phyloP scores from a whole-genome alignment of 768 basidiomycete genomes.

The Lentinula raphanica region DNA sequence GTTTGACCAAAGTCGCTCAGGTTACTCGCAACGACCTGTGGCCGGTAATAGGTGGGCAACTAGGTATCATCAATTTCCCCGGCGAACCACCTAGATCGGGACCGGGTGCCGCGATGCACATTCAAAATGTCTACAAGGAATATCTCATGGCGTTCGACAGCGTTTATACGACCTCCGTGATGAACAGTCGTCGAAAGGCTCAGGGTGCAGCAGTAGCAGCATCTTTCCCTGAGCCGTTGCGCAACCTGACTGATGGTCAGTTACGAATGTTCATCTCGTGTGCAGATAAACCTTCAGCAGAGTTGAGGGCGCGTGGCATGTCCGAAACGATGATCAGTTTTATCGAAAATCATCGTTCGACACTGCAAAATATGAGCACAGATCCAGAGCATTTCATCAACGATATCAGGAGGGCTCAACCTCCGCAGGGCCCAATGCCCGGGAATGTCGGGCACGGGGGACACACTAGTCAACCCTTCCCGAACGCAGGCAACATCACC shows the following conservation, averaged over 20 bases:
- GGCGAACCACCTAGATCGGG: slow-evolving; percentile 61
- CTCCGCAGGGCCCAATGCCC: background rate
- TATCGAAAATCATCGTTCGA: slow-evolving; percentile 52
- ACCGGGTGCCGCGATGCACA: slow-evolving; percentile 54
- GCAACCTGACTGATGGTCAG: slow-evolving; percentile 22
- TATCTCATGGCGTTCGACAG: slow-evolving; percentile 54
- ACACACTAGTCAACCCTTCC: background rate
- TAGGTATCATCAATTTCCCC: slow-evolving; percentile 64
- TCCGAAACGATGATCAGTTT: slow-evolving; percentile 46
- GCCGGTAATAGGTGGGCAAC: slow-evolving; percentile 60
- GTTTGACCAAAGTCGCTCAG: slow-evolving; percentile 27
- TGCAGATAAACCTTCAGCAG: slow-evolving; percentile 38
- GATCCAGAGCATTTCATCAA: slow-evolving; percentile 35
- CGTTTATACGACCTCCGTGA: slow-evolving; percentile 41
- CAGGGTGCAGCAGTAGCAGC: slow-evolving; percentile 8
- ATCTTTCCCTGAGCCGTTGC: background rate
- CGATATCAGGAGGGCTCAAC: slow-evolving; percentile 12
- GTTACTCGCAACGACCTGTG: slow-evolving; percentile 53
- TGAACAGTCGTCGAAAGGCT: slow-evolving; percentile 27
- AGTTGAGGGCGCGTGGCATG: slow-evolving; percentile 49
- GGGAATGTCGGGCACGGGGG: background rate
- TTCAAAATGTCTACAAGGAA: slow-evolving; percentile 56
- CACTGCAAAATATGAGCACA: slow-evolving; percentile 33
- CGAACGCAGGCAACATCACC: background rate
- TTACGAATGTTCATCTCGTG: slow-evolving; percentile 43